Conservation (phyloP, 73 alveolate genomes). For the Paramecium bursaria region DNA sequence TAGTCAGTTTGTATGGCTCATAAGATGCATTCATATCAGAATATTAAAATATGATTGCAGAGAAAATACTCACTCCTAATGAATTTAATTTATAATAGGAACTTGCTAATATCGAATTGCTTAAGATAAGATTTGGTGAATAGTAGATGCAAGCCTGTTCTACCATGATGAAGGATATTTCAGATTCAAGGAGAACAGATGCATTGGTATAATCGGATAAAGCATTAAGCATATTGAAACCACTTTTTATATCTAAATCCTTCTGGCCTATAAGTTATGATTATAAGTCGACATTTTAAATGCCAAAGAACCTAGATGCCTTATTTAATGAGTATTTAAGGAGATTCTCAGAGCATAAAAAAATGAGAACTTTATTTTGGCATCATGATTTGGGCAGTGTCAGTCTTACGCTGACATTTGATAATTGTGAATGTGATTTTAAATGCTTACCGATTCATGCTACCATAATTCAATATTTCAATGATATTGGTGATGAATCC, state of each 20-base stretch:
- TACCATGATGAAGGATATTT: constrained; percentile 65
- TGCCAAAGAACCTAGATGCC: constrained; percentile 56
- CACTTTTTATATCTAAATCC: constrained; percentile 52
- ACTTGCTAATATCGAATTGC: constrained; percentile 57
- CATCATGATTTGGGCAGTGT: constrained; percentile 69
- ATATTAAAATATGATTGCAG: constrained; percentile 71
- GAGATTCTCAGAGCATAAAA: constrained; percentile 51
- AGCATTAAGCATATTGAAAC: constrained; percentile 30
- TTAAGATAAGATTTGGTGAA: constrained; percentile 68
- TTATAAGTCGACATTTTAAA: constrained; percentile 48
- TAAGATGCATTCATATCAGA: constrained; percentile 66
- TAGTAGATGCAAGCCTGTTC: constrained; percentile 50
- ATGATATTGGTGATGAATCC: constrained; percentile 59
- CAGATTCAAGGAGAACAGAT: constrained; percentile 64
- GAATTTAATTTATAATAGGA: constrained; percentile 60
- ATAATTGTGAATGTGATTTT: constrained; percentile 69
- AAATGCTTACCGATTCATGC: constrained; percentile 71
- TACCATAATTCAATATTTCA: constrained; percentile 54
- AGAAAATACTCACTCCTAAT: constrained; percentile 63
- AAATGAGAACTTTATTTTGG: constrained; percentile 68
- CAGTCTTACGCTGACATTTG: constrained; percentile 52
- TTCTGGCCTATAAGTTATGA: constrained; percentile 71
- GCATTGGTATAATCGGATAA: constrained; percentile 38
- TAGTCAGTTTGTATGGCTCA: constrained; percentile 70
- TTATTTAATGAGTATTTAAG: constrained; percentile 60